Conservation (phyloP, 306 rosid species). For the Citrullus mucosospermus region DNA sequence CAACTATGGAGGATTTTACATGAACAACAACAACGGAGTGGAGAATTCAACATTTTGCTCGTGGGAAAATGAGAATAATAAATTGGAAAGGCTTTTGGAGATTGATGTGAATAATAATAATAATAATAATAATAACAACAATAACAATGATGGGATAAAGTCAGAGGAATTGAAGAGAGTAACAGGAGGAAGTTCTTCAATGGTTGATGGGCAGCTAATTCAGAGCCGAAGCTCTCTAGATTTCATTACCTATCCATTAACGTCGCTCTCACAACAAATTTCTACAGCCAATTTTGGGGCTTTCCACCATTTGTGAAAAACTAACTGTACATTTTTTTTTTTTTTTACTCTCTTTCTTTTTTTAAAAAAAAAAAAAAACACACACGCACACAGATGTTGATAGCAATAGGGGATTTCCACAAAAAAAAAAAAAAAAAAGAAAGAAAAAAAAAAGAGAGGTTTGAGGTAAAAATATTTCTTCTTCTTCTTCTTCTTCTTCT, state of each 20-base stretch:
- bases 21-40: slow-evolving; percentile 10
- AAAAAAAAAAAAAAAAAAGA: not conserved
- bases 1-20: slow-evolving; percentile 28
- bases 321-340: slow-evolving; percentile 18
- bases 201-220: slow-evolving; percentile 29
- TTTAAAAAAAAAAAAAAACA: slow-evolving; percentile 23
- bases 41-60: slow-evolving; percentile 33
- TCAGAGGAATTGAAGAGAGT: slow-evolving; percentile 47
- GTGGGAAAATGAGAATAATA: slow-evolving; percentile 59
- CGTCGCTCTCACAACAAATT: slow-evolving; percentile 70
- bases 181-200: slow-evolving; percentile 18
- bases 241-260: slow-evolving; percentile 71
- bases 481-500: too few species aligned
- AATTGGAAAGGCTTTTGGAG: slow-evolving; percentile 46
- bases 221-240: slow-evolving; percentile 47
- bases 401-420: slow-evolving; percentile 25
- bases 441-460: not conserved
- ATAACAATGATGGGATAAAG: slow-evolving; percentile 28
- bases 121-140: slow-evolving; percentile 5
- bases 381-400: slow-evolving; percentile 39
- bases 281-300: slow-evolving; percentile 61
- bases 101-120: slow-evolving; percentile 25
- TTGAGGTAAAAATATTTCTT: not conserved
- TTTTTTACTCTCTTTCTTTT: not conserved
- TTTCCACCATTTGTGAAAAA: slow-evolving; percentile 54